Evolutionary conservation across 345 rosid genomes (phyloP), one percentile per base, ranked within the genome.

Genomic region (Pistacia vera): DNA sequence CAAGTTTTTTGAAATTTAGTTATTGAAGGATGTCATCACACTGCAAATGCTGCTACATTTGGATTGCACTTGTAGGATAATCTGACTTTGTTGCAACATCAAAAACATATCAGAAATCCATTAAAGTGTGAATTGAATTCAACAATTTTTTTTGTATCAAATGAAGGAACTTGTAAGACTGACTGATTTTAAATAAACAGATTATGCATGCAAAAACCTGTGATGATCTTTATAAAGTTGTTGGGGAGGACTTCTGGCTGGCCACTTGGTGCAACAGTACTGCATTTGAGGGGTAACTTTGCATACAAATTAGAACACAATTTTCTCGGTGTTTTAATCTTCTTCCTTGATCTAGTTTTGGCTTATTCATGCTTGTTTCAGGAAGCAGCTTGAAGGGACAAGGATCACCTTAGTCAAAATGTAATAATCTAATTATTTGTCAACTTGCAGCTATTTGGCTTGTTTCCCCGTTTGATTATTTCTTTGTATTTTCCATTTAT

Each of bases 171-270:
- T 12, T 41, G 25, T 25, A 61, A 25, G 44, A 69, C 41, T 33
- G 4, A 66, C 76, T 76, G 28, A 52, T 62, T 67, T 68, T 71
- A 67, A 66, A 2, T 72, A 56, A 85, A 85, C 97, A 95, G 99
- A 86, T 92, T 76, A 77, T 82, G 81, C 73, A 81, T 77, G 96
- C 97, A 68, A 86, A 89, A 81, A 86, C 93, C 49, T 92, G 95
- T 58, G 87, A 82, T 73, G 99, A 88, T 90, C 88, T 95, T 65
- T 88, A 93, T 85, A 85, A 88, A 77, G 74, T 84, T 73, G 88
- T 95, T 70, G 99, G 98, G 63, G 97, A 93, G 86, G 98, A 95
- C 80, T 95, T 93, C 87, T 95, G 98, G 98, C 84, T 96, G 88
- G 90, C 97, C 82, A 93, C 99, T 54, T 88, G 89, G 93, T 96